Percentiles rank a stretch among this genome's conserved stretches.
phyloP scores from a whole-genome alignment of 1,284 basidiomycete species.

The Erythrobasidium hasegawianum region DNA sequence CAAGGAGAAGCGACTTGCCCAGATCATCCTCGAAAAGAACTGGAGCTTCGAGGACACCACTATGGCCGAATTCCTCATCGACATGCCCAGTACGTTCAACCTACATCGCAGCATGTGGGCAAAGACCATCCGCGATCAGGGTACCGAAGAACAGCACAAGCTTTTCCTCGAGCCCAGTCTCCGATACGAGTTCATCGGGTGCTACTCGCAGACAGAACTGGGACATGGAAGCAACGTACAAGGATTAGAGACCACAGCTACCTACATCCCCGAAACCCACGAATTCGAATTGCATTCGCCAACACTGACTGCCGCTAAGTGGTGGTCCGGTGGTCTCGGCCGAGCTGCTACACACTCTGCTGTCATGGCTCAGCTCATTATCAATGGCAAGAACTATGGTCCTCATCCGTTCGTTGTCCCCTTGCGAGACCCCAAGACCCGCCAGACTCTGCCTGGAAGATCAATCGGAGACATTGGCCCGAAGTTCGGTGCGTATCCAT shows the following conservation, averaged over 20 bases:
- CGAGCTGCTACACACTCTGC: conserved; percentile 49
- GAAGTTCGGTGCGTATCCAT: conserved; percentile 39
- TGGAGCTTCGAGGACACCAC: conserved; percentile 41
- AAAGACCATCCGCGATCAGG: conserved; percentile 34
- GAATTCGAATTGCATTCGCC: conserved; percentile 75
- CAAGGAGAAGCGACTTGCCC: conserved; percentile 49
- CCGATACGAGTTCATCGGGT: conserved; percentile 61
- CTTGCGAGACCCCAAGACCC: conserved; percentile 49
- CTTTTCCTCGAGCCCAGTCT: conserved; percentile 56
- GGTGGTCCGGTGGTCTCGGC: conserved; percentile 62
- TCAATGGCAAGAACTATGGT: conserved; percentile 49
- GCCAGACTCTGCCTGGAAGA: conserved; percentile 49
- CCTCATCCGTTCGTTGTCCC: conserved; percentile 50
- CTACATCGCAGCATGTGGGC: conserved; percentile 22
- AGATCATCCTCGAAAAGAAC: conserved; percentile 46
- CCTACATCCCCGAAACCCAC: conserved; percentile 62
- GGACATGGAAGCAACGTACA: conserved; percentile 69
- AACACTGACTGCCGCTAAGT: conserved; percentile 70
- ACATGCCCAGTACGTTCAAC: conserved; percentile 37
- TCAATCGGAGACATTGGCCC: conserved; percentile 49
- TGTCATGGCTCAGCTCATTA: conserved; percentile 51
- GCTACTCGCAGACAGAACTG: conserved; percentile 64
- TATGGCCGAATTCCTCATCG: conserved; percentile 46
- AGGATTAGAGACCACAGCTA: conserved; percentile 71
- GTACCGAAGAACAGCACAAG: conserved; percentile 39